Evolutionary conservation across 345 rosid species (phyloP).

Genomic region (Moringa oleifera): DNA sequence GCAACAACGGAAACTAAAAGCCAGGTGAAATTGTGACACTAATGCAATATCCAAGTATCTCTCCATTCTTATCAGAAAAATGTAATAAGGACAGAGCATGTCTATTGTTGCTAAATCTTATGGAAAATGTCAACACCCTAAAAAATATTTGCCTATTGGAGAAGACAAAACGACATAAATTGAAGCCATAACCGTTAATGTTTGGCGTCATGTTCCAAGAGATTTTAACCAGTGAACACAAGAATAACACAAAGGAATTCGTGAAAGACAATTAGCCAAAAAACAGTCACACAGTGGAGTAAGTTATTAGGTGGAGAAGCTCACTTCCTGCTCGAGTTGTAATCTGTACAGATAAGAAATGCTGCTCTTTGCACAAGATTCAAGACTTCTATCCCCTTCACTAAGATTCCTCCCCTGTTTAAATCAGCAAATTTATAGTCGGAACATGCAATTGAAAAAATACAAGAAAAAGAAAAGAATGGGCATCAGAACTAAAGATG

Average conservation of each 20-base stretch:
- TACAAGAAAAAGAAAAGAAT: slow-evolving; percentile 3
- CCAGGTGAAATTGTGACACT: background rate
- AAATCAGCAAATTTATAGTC: slow-evolving; percentile 16
- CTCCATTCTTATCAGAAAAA: too few relatives aligned
- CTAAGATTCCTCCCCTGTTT: slow-evolving; percentile 37
- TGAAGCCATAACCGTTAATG: background rate
- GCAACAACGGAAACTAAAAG: too few relatives aligned
- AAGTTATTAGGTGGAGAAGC: slow-evolving; percentile 18
- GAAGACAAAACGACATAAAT: background rate
- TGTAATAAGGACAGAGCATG: too few relatives aligned
- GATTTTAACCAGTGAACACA: too few relatives aligned
- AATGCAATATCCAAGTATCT: background rate
- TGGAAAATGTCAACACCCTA: background rate
- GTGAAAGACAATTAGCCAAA: background rate
- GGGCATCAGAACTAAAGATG: background rate
- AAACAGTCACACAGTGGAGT: background rate
- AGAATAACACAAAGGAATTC: too few relatives aligned
- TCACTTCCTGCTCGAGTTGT: slow-evolving; percentile 84
- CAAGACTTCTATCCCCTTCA: slow-evolving; percentile 29
- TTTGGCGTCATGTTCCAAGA: too few relatives aligned
- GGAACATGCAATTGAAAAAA: background rate
- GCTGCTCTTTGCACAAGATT: slow-evolving; percentile 24
- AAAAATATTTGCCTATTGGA: background rate
- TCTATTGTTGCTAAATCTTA: too few relatives aligned
- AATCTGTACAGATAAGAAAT: slow-evolving; percentile 43